These are phyloP conservation scores for Abrus pulchellus DNA, from an alignment of 306 rosid genomes.

Conservation along the genomic window DNA sequence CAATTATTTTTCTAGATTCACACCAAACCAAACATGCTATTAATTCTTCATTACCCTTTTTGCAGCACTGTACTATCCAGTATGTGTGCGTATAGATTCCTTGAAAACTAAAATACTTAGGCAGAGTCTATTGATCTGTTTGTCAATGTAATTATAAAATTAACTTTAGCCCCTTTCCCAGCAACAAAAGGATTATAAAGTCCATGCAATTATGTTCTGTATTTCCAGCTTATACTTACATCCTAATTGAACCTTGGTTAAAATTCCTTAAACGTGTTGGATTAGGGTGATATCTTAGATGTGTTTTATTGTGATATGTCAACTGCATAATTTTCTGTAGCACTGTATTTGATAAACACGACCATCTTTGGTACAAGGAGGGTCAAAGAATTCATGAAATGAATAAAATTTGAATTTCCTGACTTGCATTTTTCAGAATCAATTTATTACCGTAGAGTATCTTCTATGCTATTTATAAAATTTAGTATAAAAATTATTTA, in stretches of 20 bases:
- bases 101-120: constrained; percentile 4
- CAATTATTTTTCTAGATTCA: no score
- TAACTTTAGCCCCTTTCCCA: constrained; percentile 1
- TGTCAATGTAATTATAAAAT: constrained; percentile 25
- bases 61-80: neutral
- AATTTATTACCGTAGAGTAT: constrained; percentile 12
- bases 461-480: constrained; percentile 8
- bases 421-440: constrained; percentile 26
- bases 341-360: neutral
- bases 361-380: neutral
- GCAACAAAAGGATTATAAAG: neutral
- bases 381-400: constrained; percentile 3
- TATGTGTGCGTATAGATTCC: constrained; percentile 9
- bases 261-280: constrained; percentile 25
- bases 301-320: neutral
- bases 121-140: neutral
- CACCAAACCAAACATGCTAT: neutral
- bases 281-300: constrained; percentile 11
- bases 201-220: constrained; percentile 26
- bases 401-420: constrained; percentile 19
- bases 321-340: constrained; percentile 1
- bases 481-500: neutral
- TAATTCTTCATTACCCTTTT: constrained; percentile 3
- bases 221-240: constrained; percentile 23
- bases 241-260: constrained; percentile 23